Percentiles rank a stretch among this genome's conserved stretches.
These are phyloP conservation scores for Clarireedia hainanense DNA, from an alignment of 2,329 filamentous ascomycete species.

Conservation along the genomic window DNA sequence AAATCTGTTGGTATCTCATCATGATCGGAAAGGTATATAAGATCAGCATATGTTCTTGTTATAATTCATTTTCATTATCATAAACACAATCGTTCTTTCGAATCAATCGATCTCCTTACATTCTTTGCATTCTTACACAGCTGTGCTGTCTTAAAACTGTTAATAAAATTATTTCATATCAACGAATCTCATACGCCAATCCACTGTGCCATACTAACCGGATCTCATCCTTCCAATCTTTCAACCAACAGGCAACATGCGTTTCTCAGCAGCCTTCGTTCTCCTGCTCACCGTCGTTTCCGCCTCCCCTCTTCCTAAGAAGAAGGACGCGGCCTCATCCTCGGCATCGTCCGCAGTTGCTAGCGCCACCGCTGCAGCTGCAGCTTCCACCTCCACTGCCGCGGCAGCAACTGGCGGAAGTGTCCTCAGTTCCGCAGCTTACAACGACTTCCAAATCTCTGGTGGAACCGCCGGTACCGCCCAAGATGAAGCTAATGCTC, in stretches of 20 bases:
- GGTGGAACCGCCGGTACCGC: conserved; percentile 39
- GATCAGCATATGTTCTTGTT: conserved; percentile 15
- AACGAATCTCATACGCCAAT: not conserved
- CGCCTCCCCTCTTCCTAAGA: conserved; percentile 27
- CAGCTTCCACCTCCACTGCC: conserved; percentile 7
- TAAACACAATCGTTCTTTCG: not conserved
- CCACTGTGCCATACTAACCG: not conserved
- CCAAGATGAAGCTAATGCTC: conserved; percentile 36
- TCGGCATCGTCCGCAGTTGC: conserved; percentile 6
- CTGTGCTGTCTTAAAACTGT: conserved; percentile 23
- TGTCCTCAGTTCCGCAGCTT: conserved; percentile 32
- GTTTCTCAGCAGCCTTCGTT: conserved; percentile 30
- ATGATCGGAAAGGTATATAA: conserved; percentile 8
- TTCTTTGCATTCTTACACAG: conserved; percentile 19
- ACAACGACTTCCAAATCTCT: conserved; percentile 41
- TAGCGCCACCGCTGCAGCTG: conserved; percentile 7
- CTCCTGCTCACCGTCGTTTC: conserved; percentile 22
- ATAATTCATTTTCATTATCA: conserved; percentile 17
- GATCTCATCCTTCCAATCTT: not conserved
- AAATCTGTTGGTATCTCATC: not conserved
- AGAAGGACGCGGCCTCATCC: conserved; percentile 11
- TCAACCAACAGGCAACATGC: conserved; percentile 21
- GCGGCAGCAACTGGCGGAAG: conserved; percentile 16
- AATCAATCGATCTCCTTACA: conserved; percentile 1
- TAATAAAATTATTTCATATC: conserved; percentile 18